A percentile compares a stretch with the other conserved stretches of the same genome.
Conservation (phyloP, 352 stramenopile genomes). For the Phytopythium delawarense region DNA sequence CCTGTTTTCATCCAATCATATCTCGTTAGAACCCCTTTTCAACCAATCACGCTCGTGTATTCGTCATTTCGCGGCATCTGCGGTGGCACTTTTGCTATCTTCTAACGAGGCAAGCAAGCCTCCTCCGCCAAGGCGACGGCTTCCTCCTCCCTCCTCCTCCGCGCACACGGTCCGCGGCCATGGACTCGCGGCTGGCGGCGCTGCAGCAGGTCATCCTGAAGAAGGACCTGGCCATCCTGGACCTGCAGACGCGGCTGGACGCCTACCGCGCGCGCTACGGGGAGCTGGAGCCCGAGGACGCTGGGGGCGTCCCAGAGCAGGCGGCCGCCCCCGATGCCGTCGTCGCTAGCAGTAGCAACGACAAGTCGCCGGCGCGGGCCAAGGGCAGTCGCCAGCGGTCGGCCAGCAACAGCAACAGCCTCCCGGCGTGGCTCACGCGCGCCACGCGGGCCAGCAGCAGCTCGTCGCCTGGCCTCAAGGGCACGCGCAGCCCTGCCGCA, state of each 20-base stretch:
- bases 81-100: background rate
- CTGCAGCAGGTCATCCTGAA: slow-evolving; percentile 81
- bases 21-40: background rate
- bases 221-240: slow-evolving; percentile 82
- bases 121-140: background rate
- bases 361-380: background rate
- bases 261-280: slow-evolving; percentile 57
- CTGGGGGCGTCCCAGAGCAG: background rate
- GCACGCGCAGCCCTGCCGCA: background rate
- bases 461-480: background rate
- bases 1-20: too few relatives aligned
- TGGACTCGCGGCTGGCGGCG: slow-evolving; percentile 54
- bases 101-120: background rate
- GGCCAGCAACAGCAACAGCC: slow-evolving; percentile 7
- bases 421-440: slow-evolving; percentile 5
- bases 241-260: slow-evolving; percentile 63
- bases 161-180: slow-evolving; percentile 6
- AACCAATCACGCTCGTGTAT: background rate
- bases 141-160: background rate
- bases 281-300: slow-evolving; percentile 24
- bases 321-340: too few relatives aligned
- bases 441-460: slow-evolving; percentile 5
- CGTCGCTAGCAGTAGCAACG: background rate
- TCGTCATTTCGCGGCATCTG: background rate
- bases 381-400: slow-evolving; percentile 12